phyloP scores from a whole-genome alignment of 495 filamentous ascomycete genomes.

The Penicillium argentinense region DNA sequence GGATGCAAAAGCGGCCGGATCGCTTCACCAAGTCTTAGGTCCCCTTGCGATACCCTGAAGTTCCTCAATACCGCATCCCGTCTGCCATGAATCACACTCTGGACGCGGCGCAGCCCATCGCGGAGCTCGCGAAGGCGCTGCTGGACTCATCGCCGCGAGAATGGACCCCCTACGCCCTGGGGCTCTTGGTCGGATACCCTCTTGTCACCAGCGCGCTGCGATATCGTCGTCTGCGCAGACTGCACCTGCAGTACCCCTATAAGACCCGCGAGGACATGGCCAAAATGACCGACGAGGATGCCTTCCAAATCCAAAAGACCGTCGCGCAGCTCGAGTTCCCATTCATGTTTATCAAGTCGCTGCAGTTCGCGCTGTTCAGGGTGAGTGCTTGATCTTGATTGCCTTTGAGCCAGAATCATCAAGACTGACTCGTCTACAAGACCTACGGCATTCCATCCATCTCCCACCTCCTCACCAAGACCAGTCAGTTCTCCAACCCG shows the following conservation, averaged over 20 bases:
- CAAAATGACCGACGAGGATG: constrained; percentile 63
- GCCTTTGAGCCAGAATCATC: neutral
- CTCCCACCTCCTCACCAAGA: constrained; percentile 55
- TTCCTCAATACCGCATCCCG: neutral
- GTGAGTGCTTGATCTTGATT: constrained; percentile 22
- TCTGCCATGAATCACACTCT: constrained; percentile 12
- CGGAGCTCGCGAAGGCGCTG: constrained; percentile 2
- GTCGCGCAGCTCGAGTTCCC: constrained; percentile 58
- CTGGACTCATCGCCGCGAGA: constrained; percentile 15
- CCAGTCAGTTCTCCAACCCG: constrained; percentile 55
- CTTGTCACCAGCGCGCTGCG: constrained; percentile 44
- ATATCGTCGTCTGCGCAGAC: constrained; percentile 42
- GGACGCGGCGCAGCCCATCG: neutral
- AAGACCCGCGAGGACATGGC: constrained; percentile 53
- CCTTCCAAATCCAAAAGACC: constrained; percentile 53
- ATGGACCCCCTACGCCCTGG: constrained; percentile 25
- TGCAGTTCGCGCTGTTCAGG: constrained; percentile 68
- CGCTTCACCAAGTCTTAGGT: neutral
- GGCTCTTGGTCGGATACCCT: constrained; percentile 29
- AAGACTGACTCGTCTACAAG: constrained; percentile 23
- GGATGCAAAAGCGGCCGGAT: neutral
- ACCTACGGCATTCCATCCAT: constrained; percentile 69
- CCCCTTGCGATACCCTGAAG: too few species aligned
- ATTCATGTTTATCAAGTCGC: constrained; percentile 49
- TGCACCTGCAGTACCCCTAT: constrained; percentile 52